Evolutionary conservation across 2,329 filamentous ascomycete genomes (phyloP).

Genomic region (Magnaporthales sp.): DNA sequence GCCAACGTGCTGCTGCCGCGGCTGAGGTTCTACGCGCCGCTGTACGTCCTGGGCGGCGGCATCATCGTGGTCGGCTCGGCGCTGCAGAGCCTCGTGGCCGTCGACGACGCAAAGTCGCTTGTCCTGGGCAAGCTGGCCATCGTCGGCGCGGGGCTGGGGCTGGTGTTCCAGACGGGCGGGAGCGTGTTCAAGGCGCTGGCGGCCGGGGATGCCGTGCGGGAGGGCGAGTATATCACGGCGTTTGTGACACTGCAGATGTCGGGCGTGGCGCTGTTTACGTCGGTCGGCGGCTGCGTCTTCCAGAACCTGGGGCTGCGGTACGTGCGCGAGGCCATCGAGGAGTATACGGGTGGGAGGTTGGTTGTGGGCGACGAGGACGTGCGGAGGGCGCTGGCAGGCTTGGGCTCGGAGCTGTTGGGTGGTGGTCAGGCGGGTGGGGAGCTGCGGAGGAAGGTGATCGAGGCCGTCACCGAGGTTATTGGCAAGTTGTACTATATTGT

Average conservation of each 20-base stretch:
- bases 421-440: too few species aligned
- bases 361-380: slow-evolving; percentile 3
- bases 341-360: slow-evolving; percentile 9
- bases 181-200: slow-evolving; percentile 12
- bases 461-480: slow-evolving; percentile 18
- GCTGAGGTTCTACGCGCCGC: slow-evolving; percentile 26
- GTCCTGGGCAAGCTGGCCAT: slow-evolving; percentile 21
- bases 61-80: slow-evolving; percentile 15
- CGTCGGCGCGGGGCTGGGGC: slow-evolving; percentile 21
- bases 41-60: slow-evolving; percentile 20
- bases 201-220: neutral
- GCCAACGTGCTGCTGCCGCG: slow-evolving; percentile 25
- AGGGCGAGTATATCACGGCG: slow-evolving; percentile 20
- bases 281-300: slow-evolving; percentile 20
- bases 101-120: neutral
- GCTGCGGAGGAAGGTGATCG: slow-evolving; percentile 8
- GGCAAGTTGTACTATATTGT: slow-evolving; percentile 17
- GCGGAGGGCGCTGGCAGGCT: neutral
- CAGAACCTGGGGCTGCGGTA: slow-evolving; percentile 18
- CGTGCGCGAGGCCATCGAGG: slow-evolving; percentile 12
- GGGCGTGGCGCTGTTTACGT: slow-evolving; percentile 17
- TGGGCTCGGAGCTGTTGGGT: neutral
- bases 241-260: slow-evolving; percentile 25
- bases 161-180: slow-evolving; percentile 21
- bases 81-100: slow-evolving; percentile 12